A percentile compares a stretch with the other conserved stretches of the same genome.
Evolutionary conservation across 129 eudicot species (phyloP).

Genomic region (Escallonia herrerae): DNA sequence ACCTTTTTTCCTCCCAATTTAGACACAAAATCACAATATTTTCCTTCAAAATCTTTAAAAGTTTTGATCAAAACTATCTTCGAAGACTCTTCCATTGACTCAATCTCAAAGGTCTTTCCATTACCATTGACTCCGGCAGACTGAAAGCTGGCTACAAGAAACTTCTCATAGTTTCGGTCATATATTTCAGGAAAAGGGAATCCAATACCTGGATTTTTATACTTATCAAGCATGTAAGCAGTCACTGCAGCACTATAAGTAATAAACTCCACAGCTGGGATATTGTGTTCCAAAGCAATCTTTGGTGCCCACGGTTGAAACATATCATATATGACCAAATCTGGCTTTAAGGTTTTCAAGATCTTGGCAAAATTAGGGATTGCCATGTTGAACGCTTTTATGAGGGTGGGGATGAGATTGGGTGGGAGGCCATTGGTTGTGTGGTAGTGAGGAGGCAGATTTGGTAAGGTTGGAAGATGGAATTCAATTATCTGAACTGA

Average conservation of each 20-base stretch:
- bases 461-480: conserved; percentile 21
- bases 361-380: conserved; percentile 13
- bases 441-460: conserved; percentile 41
- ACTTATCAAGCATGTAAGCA: background rate
- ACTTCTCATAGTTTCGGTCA: background rate
- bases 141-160: background rate
- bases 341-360: conserved; percentile 21
- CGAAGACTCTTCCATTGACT: background rate
- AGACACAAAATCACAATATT: conserved; percentile 24
- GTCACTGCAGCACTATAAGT: background rate
- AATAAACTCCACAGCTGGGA: conserved; percentile 19
- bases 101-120: background rate
- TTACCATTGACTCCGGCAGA: background rate
- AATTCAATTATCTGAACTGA: conserved; percentile 28
- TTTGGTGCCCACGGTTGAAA: conserved; percentile 25
- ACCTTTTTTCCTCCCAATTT: conserved; percentile 2
- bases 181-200: conserved; percentile 6
- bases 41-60: conserved; percentile 28
- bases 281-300: conserved; percentile 4
- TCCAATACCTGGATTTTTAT: background rate
- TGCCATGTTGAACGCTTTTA: conserved; percentile 8
- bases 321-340: conserved; percentile 21
- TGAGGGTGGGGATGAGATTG: conserved; percentile 24
- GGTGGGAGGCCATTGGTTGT: conserved; percentile 46
- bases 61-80: conserved; percentile 15